phyloP scores from a whole-genome alignment of 768 basidiomycete species.

The Solioccasus polychromus region DNA sequence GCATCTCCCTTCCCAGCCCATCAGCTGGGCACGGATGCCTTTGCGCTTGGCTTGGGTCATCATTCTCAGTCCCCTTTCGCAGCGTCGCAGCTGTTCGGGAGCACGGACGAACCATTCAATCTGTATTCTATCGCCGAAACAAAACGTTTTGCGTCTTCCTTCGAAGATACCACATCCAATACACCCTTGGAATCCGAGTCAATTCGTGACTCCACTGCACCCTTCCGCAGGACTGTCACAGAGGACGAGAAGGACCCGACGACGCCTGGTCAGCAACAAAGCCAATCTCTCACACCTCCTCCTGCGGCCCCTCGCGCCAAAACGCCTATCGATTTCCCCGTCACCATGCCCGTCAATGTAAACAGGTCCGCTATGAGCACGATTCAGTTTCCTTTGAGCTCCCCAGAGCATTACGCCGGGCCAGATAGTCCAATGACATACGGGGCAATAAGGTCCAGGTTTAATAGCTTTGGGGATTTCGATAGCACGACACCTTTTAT shows the following conservation, averaged over 20 bases:
- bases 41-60: constrained; percentile 35
- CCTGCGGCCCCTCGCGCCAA: constrained; percentile 43
- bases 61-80: constrained; percentile 86
- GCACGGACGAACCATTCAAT: constrained; percentile 74
- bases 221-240: constrained; percentile 69
- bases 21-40: constrained; percentile 57
- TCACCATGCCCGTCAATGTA: constrained; percentile 47
- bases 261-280: constrained; percentile 40
- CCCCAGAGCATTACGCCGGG: constrained; percentile 58
- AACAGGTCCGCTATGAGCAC: constrained; percentile 57
- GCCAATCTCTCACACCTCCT: constrained; percentile 12
- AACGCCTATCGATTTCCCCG: constrained; percentile 57
- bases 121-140: constrained; percentile 82
- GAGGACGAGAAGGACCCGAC: constrained; percentile 72
- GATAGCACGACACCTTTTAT: constrained; percentile 76
- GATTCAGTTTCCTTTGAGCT: constrained; percentile 78
- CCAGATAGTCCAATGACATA: constrained; percentile 55
- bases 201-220: constrained; percentile 57
- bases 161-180: constrained; percentile 50
- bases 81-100: constrained; percentile 79
- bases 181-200: constrained; percentile 52
- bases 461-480: constrained; percentile 70
- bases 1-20: constrained; percentile 74
- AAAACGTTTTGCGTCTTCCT: constrained; percentile 50
- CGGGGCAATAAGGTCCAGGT: constrained; percentile 54